Conservation (phyloP, 2,329 filamentous ascomycete genomes). For the Paecilomyces niveus region DNA sequence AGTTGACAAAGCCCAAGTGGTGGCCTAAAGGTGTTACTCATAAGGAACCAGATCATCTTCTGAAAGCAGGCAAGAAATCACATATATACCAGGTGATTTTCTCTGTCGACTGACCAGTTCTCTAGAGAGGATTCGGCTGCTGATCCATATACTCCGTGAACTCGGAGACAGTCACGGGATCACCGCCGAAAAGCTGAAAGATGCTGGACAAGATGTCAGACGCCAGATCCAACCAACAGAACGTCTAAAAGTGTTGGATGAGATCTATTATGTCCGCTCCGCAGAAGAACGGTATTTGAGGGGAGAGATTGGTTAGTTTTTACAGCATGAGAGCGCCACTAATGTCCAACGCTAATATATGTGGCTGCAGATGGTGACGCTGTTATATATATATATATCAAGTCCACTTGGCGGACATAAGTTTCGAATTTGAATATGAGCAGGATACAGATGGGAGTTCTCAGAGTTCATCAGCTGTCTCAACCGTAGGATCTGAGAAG, state of each 20-base stretch:
- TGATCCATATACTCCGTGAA: slow-evolving; percentile 34
- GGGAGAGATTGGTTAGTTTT: slow-evolving; percentile 27
- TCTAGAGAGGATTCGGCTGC: slow-evolving; percentile 31
- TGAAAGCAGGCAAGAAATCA: slow-evolving; percentile 29
- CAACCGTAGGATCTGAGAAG: not conserved
- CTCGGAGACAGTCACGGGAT: slow-evolving; percentile 27
- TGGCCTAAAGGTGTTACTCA: slow-evolving; percentile 35
- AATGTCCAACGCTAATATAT: not conserved
- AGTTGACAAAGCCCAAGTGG: slow-evolving; percentile 34
- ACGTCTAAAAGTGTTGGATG: slow-evolving; percentile 30
- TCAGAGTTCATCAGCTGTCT: not conserved
- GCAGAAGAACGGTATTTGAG: slow-evolving; percentile 32
- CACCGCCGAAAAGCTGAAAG: slow-evolving; percentile 31
- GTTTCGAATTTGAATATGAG: slow-evolving; percentile 10
- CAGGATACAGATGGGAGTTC: not conserved
- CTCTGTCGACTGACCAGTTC: not conserved
- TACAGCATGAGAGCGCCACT: not conserved
- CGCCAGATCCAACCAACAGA: slow-evolving; percentile 29
- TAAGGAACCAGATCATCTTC: slow-evolving; percentile 39
- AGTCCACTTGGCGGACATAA: slow-evolving; percentile 17
- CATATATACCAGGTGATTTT: not conserved
- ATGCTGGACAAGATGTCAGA: slow-evolving; percentile 32
- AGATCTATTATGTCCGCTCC: slow-evolving; percentile 33
- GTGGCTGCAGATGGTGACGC: slow-evolving; percentile 18
- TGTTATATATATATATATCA: slow-evolving; percentile 21